A percentile compares a stretch with the other conserved stretches of the same genome.
phyloP scores from a whole-genome alignment of 257 asterid species.

The Plantago ovata region DNA sequence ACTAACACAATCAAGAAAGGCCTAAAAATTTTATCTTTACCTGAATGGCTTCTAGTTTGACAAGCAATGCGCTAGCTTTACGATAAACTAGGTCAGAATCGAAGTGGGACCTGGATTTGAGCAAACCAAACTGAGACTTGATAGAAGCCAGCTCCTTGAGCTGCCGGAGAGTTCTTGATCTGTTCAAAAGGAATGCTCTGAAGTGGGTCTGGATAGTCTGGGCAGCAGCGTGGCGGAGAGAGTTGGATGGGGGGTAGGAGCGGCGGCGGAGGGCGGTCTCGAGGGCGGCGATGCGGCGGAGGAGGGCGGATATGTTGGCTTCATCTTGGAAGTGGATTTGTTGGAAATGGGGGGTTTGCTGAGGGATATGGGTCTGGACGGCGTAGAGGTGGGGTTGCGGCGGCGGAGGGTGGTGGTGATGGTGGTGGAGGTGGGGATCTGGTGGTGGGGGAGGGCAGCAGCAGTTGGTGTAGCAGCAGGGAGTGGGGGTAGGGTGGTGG shows the following conservation, averaged over 20 bases:
- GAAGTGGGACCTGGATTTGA: conserved; percentile 46
- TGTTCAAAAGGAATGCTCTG: conserved; percentile 67
- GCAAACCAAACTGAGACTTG: conserved; percentile 43
- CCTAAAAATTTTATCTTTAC: conserved; percentile 23
- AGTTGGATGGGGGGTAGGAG: conserved; percentile 28
- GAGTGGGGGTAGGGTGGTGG: conserved; percentile 26
- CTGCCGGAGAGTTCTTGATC: conserved; percentile 83
- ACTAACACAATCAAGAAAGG: neutral
- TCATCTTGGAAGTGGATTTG: conserved; percentile 22
- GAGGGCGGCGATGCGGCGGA: conserved; percentile 70
- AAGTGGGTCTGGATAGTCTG: conserved; percentile 72
- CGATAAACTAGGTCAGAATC: conserved; percentile 37
- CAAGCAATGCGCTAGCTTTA: conserved; percentile 47
- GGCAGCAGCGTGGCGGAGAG: conserved; percentile 78
- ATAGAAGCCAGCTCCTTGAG: conserved; percentile 72
- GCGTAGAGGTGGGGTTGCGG: conserved; percentile 23
- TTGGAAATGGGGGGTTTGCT: conserved; percentile 20
- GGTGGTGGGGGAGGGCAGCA: conserved; percentile 36
- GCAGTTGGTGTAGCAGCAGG: conserved; percentile 32
- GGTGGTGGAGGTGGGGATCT: conserved; percentile 32
- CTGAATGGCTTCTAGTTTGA: conserved; percentile 60
- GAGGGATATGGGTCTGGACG: conserved; percentile 26
- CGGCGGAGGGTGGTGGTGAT: conserved; percentile 29
- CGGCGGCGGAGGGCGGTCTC: conserved; percentile 58
- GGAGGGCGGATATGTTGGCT: conserved; percentile 50